Evolutionary conservation across 2,329 filamentous ascomycete genomes (phyloP), one percentile per base, ranked within the genome.

Genomic region (Colletotrichum euphorbiae): DNA sequence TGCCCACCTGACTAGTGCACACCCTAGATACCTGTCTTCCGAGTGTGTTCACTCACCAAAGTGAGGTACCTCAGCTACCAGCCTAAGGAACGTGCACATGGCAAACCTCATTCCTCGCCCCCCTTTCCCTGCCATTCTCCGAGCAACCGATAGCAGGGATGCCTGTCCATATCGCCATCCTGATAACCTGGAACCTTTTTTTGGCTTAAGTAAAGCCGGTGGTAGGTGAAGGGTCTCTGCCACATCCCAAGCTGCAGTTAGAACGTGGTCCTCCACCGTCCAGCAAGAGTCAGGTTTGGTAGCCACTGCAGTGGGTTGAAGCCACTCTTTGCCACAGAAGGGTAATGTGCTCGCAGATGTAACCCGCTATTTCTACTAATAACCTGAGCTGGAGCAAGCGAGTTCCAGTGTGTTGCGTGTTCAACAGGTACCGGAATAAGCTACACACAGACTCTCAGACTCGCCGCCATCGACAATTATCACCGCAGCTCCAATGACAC

Each of bases 161-260:
- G 72, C 73, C 71, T 54, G 73, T 70, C 56, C 38, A 72, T 74
- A 75, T 67, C 62, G 58, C 67, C 70, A 65, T 57, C 62, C 69
- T 68, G 64, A n/a, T n/a, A n/a, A n/a, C n/a, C n/a, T n/a, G n/a
- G n/a, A 71, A 69, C 69, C 52, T 56, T 72, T 69, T 69, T 72
- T 70, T 67, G 4, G 4, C 21, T 21, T 70, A 28, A 57, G 55
- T 60, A 58, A 61, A 28, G 15, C 33, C 63, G 51, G 57, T 59
- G 62, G 42, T 62, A 56, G 24, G 55, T 42, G n/a, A 60, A 69
- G 66, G 61, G 61, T 66, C 48, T 59, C 54, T 54, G 54, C 54
- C 45, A 56, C 42, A 43, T 19, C 40, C 33, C 50, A 55, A 52
- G 36, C 61, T 50, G 52, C 54, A 40, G 21, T 51, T 58, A 36